phyloP scores from a whole-genome alignment of 306 rosid species.

The Acacia confusa region DNA sequence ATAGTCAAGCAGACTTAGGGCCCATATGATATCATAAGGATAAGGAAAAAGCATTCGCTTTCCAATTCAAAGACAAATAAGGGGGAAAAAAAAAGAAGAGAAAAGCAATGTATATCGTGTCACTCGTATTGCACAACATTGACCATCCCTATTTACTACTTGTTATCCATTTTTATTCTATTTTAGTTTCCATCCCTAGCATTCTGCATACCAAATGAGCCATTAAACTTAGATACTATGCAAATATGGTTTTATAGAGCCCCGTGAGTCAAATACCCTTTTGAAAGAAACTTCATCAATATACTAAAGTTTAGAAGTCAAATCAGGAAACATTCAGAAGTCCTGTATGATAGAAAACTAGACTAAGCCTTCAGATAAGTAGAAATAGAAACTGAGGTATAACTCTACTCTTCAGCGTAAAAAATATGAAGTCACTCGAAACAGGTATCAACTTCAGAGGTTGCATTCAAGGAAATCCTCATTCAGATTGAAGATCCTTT shows the following conservation, averaged over 20 bases:
- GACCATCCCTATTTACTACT: no score
- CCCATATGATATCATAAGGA: background rate
- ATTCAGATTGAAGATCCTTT: background rate
- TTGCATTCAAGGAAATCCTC: background rate
- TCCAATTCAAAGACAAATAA: background rate
- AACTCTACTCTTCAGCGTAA: background rate
- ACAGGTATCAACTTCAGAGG: background rate
- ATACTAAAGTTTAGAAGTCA: background rate
- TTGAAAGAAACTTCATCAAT: constrained; percentile 10
- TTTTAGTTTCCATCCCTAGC: no score
- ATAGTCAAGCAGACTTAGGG: background rate
- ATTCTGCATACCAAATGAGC: background rate
- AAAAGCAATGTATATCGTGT: background rate
- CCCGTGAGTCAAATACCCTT: constrained; percentile 19
- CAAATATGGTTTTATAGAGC: background rate
- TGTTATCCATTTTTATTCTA: no score
- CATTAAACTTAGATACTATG: background rate
- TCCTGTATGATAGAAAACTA: constrained; percentile 1
- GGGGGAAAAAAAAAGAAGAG: no score
- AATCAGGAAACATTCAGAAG: background rate
- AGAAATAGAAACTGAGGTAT: background rate
- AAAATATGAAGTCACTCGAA: background rate
- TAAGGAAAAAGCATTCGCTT: no score
- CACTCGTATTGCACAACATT: no score
- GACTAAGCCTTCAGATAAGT: background rate